phyloP scores from a whole-genome alignment of 352 stramenopile species.

The Globisporangium megalacanthum region DNA sequence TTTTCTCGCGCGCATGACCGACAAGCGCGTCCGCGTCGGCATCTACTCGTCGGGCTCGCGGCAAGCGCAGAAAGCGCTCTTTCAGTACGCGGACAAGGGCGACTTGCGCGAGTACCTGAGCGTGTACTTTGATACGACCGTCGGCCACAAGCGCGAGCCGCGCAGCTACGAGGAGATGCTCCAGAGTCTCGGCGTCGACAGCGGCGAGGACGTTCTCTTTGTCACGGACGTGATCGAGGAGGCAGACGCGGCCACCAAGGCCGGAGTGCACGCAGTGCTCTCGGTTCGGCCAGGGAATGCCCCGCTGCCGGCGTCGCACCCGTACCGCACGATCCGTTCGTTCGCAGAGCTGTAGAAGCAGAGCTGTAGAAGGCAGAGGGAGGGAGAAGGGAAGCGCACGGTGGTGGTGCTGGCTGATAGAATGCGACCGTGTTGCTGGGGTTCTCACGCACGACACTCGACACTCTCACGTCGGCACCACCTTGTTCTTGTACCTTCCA shows the following conservation, averaged over 20 bases:
- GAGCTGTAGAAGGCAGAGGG: neutral
- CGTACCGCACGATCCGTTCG: slow-evolving; percentile 50
- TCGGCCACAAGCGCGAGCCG: slow-evolving; percentile 74
- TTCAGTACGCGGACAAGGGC: slow-evolving; percentile 79
- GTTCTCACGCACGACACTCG: neutral
- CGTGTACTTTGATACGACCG: slow-evolving; percentile 84
- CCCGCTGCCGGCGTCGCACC: slow-evolving; percentile 47
- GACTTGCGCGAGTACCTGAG: slow-evolving; percentile 69
- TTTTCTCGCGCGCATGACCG: slow-evolving; percentile 78
- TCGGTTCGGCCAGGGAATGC: slow-evolving; percentile 86
- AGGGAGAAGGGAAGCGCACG: neutral
- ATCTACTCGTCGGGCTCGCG: slow-evolving; percentile 94
- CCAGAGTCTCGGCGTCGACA: slow-evolving; percentile 74
- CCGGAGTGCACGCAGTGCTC: slow-evolving; percentile 64
- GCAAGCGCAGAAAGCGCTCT: slow-evolving; percentile 82
- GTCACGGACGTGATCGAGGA: slow-evolving; percentile 87
- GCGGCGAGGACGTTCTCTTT: slow-evolving; percentile 78
- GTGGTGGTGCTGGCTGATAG: neutral
- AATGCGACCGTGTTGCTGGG: neutral
- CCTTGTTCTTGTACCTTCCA: slow-evolving; percentile 8
- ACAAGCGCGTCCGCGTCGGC: slow-evolving; percentile 68
- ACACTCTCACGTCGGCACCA: slow-evolving; percentile 8
- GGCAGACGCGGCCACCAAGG: slow-evolving; percentile 63
- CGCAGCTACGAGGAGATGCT: slow-evolving; percentile 80
- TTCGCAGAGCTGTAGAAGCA: slow-evolving; percentile 49